Percentiles rank a stretch among this genome's conserved stretches.
phyloP scores from a whole-genome alignment of 140 eudicot species.

The Erigeron philadelphicus region DNA sequence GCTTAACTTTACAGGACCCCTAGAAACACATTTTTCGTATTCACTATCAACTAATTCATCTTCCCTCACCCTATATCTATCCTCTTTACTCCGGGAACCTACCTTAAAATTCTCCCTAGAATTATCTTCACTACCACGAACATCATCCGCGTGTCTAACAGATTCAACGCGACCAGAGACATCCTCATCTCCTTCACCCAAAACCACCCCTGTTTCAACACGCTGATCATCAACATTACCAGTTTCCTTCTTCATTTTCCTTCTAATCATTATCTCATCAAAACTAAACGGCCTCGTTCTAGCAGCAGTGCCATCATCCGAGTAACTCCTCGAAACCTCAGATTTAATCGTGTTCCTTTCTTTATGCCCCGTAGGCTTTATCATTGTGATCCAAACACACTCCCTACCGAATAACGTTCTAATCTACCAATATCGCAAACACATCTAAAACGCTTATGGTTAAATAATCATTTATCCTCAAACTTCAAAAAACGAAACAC shows the following conservation, averaged over 20 bases:
- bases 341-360: slow-evolving; percentile 31
- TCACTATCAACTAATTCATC: background rate
- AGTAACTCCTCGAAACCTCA: slow-evolving; percentile 32
- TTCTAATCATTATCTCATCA: slow-evolving; percentile 74
- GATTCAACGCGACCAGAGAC: slow-evolving; percentile 29
- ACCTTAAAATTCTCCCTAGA: background rate
- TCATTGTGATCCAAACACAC: slow-evolving; percentile 35
- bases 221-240: slow-evolving; percentile 29
- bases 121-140: background rate
- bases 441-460: slow-evolving; percentile 8
- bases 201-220: slow-evolving; percentile 31
- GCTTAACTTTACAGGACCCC: too few species aligned
- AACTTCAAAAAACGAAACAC: slow-evolving; percentile 22
- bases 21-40: too few species aligned
- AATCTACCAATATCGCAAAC: slow-evolving; percentile 17
- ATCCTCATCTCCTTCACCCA: slow-evolving; percentile 18
- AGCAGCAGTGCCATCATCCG: slow-evolving; percentile 64
- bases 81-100: background rate
- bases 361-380: slow-evolving; percentile 46
- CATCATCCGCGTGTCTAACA: slow-evolving; percentile 27
- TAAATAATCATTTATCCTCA: background rate
- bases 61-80: background rate
- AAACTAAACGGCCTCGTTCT: slow-evolving; percentile 83
- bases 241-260: slow-evolving; percentile 46
- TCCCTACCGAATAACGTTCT: slow-evolving; percentile 15